Evolutionary conservation across 768 basidiomycete species (phyloP), one percentile per base, ranked within the genome.

Genomic region (Suillus placidus): DNA sequence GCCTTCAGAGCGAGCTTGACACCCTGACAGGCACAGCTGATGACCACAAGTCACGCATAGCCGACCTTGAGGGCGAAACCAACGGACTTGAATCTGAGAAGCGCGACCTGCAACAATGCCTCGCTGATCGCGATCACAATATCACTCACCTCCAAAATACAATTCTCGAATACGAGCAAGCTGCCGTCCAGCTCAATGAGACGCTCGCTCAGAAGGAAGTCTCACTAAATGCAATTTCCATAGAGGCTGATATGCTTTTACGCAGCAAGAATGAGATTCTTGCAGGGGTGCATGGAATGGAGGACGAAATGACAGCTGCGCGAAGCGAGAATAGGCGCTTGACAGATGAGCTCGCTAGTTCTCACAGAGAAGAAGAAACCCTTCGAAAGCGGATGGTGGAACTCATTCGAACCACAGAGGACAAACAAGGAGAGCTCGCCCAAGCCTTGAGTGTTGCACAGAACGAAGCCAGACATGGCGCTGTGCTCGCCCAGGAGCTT

Each of bases 181-280:
- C 12, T 18, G 42, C 45, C 5, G 40, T 37, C 26, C 45, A 45
- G 26, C 45, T 67, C 13, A 68, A 73, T 37, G 42, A 57, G 7
- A 66, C 75, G 20, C 54, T 70, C 56, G 57, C 68, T 13, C 64
- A 62, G 18, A 65, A 65, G 35, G 67, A 74, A 49, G 60, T 63
- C n/a, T 64, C 63, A 42, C 54, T 79, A 56, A 66, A 68, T 16
- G 72, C 72, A 61, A 74, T 74, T 65, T 71, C 71, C 67, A 52
- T 64, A 38, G 74, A 70, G 65, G 66, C 78, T 38, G 70, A 69
- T 54, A 62, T 34, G 18, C 66, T 78, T 66, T 73, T 32, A 64
- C 69, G 30, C 64, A 58, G 14, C 68, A 70, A 34, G 70, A 74
- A 42, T 42, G 58, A 42, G 6, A 32, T 32, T 30, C 20, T 38